Evolutionary conservation across 1,284 basidiomycete genomes (phyloP).

Genomic region (Mycena citricolor): DNA sequence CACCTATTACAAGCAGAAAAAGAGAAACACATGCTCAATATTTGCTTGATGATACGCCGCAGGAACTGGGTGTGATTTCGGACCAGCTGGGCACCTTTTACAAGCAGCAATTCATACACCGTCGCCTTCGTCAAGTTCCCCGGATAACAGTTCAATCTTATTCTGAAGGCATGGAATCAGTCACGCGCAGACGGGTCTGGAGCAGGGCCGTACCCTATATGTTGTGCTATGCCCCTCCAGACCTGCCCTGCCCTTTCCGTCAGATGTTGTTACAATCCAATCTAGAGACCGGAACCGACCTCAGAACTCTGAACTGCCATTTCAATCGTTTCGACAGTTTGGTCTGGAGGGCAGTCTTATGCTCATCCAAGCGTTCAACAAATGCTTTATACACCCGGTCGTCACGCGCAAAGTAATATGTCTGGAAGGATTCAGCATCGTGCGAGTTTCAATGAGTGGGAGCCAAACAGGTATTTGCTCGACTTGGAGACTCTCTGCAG

Average conservation of each 20-base stretch:
- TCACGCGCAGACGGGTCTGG: background rate
- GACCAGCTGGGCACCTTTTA: background rate
- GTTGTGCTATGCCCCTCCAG: constrained; percentile 65
- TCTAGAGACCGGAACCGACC: too few relatives aligned
- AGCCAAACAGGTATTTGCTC: constrained; percentile 62
- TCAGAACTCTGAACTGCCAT: constrained; percentile 70
- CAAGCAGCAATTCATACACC: constrained; percentile 39
- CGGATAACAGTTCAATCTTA: constrained; percentile 60
- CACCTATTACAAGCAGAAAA: constrained; percentile 77
- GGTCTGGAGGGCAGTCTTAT: constrained; percentile 50
- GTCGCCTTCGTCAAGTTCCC: constrained; percentile 62
- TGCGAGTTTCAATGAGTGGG: background rate
- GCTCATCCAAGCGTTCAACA: constrained; percentile 53
- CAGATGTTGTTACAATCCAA: too few relatives aligned
- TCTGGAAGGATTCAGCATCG: constrained; percentile 38
- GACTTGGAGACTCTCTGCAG: constrained; percentile 49
- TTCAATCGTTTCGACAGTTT: constrained; percentile 55
- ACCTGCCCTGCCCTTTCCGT: too few relatives aligned
- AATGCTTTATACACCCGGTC: constrained; percentile 76
- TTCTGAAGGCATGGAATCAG: constrained; percentile 42
- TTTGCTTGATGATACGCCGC: constrained; percentile 84
- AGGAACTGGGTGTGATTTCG: constrained; percentile 13
- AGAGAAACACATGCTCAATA: too few relatives aligned
- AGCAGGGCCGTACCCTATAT: constrained; percentile 54
- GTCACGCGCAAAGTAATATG: constrained; percentile 79